phyloP scores from a whole-genome alignment of 2,329 filamentous ascomycete genomes.

The Allantophomopsis lycopodina region DNA sequence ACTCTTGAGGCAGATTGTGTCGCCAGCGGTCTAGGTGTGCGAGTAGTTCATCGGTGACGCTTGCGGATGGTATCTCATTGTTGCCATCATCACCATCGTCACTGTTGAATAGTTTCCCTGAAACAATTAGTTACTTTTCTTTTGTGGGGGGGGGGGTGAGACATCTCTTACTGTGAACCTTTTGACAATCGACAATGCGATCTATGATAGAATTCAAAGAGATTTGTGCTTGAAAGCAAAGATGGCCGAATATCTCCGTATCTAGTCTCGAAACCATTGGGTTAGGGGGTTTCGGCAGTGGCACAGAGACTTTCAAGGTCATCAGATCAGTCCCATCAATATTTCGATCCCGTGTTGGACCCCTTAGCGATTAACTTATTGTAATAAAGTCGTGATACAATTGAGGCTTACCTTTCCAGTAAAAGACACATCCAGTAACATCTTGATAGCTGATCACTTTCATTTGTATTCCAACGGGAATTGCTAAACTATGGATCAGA shows the following conservation, averaged over 20 bases:
- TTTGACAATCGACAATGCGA: neutral
- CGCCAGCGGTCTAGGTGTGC: neutral
- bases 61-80: neutral
- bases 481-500: neutral
- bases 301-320: conserved; percentile 1
- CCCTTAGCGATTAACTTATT: neutral
- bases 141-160: neutral
- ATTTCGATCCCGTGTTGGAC: conserved; percentile 1
- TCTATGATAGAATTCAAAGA: neutral
- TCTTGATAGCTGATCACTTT: conserved; percentile 1
- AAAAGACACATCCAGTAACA: conserved; percentile 2
- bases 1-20: neutral
- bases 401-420: neutral
- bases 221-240: conserved; percentile 2
- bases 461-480: neutral
- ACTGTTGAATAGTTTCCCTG: neutral
- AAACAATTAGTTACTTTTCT: neutral
- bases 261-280: neutral
- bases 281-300: neutral
- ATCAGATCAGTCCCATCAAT: neutral
- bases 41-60: conserved; percentile 1
- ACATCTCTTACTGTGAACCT: no score
- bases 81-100: neutral
- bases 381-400: neutral
- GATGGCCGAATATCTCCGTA: neutral